These are phyloP conservation scores for Cenchrus americanus DNA, from an alignment of 176 grass and related monocot species.

Conservation along the genomic window DNA sequence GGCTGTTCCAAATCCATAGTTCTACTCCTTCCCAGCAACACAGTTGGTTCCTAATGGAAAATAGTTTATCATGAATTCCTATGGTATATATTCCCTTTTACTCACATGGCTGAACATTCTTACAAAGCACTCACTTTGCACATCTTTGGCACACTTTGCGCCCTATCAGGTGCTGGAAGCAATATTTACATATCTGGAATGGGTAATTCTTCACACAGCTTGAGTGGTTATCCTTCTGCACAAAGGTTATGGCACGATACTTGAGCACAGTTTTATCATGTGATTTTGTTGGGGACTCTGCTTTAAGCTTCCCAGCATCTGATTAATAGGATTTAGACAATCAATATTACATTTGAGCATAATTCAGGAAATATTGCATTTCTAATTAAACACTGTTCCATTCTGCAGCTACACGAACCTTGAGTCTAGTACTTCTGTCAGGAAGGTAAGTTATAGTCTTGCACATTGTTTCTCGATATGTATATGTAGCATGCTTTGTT, in stretches of 20 bases:
- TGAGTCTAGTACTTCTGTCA: slow-evolving; percentile 40
- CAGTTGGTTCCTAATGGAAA: slow-evolving; percentile 17
- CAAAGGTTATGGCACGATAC: slow-evolving; percentile 96
- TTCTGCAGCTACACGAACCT: slow-evolving; percentile 52
- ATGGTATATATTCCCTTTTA: slow-evolving; percentile 29
- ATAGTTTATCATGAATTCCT: slow-evolving; percentile 8
- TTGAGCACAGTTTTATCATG: slow-evolving; percentile 73
- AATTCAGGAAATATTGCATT: slow-evolving; percentile 22
- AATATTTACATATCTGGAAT: slow-evolving; percentile 95
- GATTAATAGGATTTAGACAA: slow-evolving; percentile 26
- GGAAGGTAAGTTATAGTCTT: slow-evolving; percentile 50
- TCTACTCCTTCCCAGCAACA: slow-evolving; percentile 1
- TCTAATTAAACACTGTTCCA: slow-evolving; percentile 33
- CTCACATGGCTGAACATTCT: slow-evolving; percentile 58
- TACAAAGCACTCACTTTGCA: slow-evolving; percentile 76
- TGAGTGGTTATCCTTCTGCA: slow-evolving; percentile 95
- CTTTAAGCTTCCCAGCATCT: slow-evolving; percentile 28
- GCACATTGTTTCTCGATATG: not conserved
- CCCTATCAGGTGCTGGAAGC: slow-evolving; percentile 98
- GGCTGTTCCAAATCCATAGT: slow-evolving; percentile 20
- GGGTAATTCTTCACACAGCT: slow-evolving; percentile 92
- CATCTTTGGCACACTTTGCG: slow-evolving; percentile 87
- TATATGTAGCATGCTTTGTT: not conserved
- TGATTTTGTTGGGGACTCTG: slow-evolving; percentile 38
- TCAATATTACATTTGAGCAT: not conserved